Base-by-base conservation (phyloP, 208 protist genomes). In the Leishmania guyanensis region DNA sequence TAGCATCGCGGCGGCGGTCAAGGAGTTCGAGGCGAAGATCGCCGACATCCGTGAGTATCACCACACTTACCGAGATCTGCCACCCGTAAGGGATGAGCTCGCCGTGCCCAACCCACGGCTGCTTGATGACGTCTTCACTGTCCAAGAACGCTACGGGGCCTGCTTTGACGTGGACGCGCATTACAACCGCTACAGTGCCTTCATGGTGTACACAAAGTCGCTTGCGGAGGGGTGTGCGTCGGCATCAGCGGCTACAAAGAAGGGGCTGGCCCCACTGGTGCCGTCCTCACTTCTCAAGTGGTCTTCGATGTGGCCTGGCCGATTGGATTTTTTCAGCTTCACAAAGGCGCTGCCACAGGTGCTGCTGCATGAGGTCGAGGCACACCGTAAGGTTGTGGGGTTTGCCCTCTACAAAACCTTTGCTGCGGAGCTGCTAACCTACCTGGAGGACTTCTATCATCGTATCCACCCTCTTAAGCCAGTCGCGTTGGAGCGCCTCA, bases 41-140 rank as follows among this genome's bases (percentile, higher is more conserved):
- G 93, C 93, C 5, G 89, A 96, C 78, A 93, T 96, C 70, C 93
- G 93, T 26, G 93, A 97, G 88, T 95, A 96, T 81, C 93, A 96
- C 83, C 82, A 81, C 65, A 92, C 84, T 16, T 93, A 95, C 86
- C 89, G 87, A n/a, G 87, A 96, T 60, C 75, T 96, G 6, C 93
- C 92, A 0, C 79, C 90, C 0, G 74, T 96, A n/a, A 73, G 76
- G 14, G 84, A 85, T 58, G 86, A 90, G 64, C 79, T 96, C 8
- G 73, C 84, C 51, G 82, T 80, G 29, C 94, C 93, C 2, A 83
- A 95, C 73, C 87, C 88, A 4, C 80, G 77, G 54, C 43, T 88
- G 51, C 83, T 96, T 26, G 87, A 93, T 14, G 82, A 83, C 10
- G 26, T 97, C 26, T 97, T 97, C 76, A 75, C 87, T 0, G 39